phyloP scores from a whole-genome alignment of 176 grass and related monocot genomes.

The Melocanna baccifera region DNA sequence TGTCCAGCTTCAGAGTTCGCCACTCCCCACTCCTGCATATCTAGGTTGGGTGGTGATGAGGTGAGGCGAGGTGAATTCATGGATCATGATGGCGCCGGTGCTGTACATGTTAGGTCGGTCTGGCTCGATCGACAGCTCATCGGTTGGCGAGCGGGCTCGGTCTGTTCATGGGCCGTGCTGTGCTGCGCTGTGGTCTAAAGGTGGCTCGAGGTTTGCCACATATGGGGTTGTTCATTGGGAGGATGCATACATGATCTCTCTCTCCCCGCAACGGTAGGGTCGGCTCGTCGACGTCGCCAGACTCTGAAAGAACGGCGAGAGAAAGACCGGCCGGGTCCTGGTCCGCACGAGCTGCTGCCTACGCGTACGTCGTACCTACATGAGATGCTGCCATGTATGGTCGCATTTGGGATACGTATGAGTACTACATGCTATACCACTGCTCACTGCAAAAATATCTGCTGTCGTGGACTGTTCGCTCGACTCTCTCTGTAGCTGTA shows the following conservation, averaged over 20 bases:
- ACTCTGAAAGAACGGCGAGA: background rate
- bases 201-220: background rate
- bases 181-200: background rate
- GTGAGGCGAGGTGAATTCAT: background rate
- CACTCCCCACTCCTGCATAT: background rate
- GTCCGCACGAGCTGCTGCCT: background rate
- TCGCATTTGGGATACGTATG: background rate
- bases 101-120: background rate
- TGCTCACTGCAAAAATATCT: background rate
- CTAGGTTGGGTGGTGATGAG: background rate
- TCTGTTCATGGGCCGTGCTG: background rate
- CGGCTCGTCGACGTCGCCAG: background rate
- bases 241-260: too few species aligned
- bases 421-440: background rate
- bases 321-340: background rate
- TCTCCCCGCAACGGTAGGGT: background rate
- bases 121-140: constrained; percentile 18
- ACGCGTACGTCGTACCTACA: background rate
- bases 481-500: background rate
- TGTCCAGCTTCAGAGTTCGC: background rate
- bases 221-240: background rate
- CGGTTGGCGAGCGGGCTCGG: background rate
- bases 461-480: background rate
- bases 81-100: background rate
- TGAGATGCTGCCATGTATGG: background rate